Evolutionary conservation across 352 stramenopile species (phyloP).

Genomic region (Globisporangium heterothallicum): DNA sequence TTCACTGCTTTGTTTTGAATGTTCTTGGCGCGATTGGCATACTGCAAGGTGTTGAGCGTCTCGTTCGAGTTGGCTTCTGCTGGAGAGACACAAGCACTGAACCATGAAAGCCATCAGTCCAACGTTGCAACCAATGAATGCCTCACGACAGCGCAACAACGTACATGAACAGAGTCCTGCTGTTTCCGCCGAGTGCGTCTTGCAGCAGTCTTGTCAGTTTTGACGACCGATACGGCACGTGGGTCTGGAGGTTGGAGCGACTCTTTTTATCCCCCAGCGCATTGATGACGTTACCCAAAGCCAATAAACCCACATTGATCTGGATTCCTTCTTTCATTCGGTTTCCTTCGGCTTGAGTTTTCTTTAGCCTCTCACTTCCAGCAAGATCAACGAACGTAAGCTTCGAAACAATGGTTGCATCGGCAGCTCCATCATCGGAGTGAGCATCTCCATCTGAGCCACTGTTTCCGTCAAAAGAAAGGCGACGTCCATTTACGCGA

Average conservation of each 20-base stretch:
- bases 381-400: conserved; percentile 86
- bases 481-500: conserved; percentile 10
- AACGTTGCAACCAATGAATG: background rate
- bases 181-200: conserved; percentile 86
- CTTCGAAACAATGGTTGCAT: conserved; percentile 63
- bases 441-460: conserved; percentile 4
- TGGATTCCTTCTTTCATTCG: conserved; percentile 89
- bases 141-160: conserved; percentile 2
- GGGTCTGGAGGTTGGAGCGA: conserved; percentile 34
- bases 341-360: conserved; percentile 74
- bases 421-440: conserved; percentile 18
- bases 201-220: conserved; percentile 80
- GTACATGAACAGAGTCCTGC: conserved; percentile 85
- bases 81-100: conserved; percentile 81
- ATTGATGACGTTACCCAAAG: conserved; percentile 86
- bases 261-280: conserved; percentile 70
- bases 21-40: conserved; percentile 83
- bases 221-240: conserved; percentile 78
- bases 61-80: conserved; percentile 62
- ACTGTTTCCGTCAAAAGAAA: conserved; percentile 12
- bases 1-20: conserved; percentile 90
- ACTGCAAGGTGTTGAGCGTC: conserved; percentile 82
- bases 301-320: conserved; percentile 82
- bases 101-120: background rate
- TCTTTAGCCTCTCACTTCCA: conserved; percentile 83